Base-by-base conservation (phyloP, 2,329 filamentous ascomycete genomes). In the Claviceps purpurea region DNA sequence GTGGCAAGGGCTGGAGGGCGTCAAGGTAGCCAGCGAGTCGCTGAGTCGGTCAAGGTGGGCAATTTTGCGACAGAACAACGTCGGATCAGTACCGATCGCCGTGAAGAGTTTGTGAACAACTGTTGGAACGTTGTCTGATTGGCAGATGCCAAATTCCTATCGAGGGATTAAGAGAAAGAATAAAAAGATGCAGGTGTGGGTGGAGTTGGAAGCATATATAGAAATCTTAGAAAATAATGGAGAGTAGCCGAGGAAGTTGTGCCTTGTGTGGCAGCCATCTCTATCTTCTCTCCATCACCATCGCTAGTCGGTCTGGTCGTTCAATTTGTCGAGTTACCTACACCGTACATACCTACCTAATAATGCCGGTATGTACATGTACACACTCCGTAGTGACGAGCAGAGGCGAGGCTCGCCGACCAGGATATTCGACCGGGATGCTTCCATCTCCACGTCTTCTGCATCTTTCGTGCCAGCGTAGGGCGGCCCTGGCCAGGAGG, bases 141-240 rank as follows among this genome's bases (percentile, higher is more conserved):
- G 67, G 67, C 67, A 67, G 57, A 56, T 57, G 67, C 67, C 67
- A 69, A 68, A 63, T 61, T 62, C 59, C 57, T 61, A 60, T 11
- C 30, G 30, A 52, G 58, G 59, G 56, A 52, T 44, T 34, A 37
- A 14, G 47, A 24, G 39, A 43, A 38, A 47, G 61, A 57, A 55
- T 56, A 55, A 52, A 51, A 55, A 56, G 47, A 51, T 38, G 42
- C 42, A 46, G 50, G 52, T 51, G 58, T 55, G 60, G 57, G 64
- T 57, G 64, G 61, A 60, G 54, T 59, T 58, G 56, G 56, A 57
- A 58, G 59, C 45, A 34, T 22, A 47, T 64, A 65, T 68, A 65
- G 66, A 45, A 34, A 34, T 34, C 30, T 11, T 34, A 11, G 30
- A 34, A 34, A 34, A 34, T 4, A 34, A 34, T 34, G 30, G 30